These are phyloP conservation scores for Boletus austroedulis DNA, from an alignment of 1,284 basidiomycete species.

Conservation along the genomic window DNA sequence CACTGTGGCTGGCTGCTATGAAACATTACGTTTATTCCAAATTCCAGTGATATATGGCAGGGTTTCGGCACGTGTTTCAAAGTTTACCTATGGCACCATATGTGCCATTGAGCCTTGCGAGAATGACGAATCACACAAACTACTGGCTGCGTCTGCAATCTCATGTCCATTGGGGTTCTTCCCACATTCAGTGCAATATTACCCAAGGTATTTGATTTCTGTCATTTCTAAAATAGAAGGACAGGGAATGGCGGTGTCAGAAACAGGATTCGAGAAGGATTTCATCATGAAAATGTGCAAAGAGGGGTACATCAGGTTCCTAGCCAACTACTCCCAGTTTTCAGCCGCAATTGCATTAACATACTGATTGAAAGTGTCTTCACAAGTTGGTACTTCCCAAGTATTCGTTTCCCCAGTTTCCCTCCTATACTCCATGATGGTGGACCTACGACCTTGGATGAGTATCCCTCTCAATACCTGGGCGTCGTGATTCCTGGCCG, in stretches of 20 bases:
- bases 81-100: conserved; percentile 37
- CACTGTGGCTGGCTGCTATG: no score
- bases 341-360: no score
- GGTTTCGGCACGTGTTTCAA: conserved; percentile 36
- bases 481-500: no score
- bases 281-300: conserved; percentile 37
- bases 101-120: conserved; percentile 30
- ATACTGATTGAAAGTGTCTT: no score
- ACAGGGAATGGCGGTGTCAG: conserved; percentile 37
- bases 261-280: conserved; percentile 40
- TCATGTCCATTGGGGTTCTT: conserved; percentile 35
- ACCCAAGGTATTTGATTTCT: conserved; percentile 26
- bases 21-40: no score
- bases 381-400: no score
- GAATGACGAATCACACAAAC: conserved; percentile 33
- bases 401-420: no score
- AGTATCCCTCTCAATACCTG: no score
- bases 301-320: conserved; percentile 12
- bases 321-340: no score
- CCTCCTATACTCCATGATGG: no score
- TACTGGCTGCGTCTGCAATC: conserved; percentile 23
- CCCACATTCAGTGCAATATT: conserved; percentile 37
- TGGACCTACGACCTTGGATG: no score
- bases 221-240: neutral
- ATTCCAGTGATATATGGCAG: no score